Conservation (phyloP, 331 rosid species). For the Pyracantha coccinea region DNA sequence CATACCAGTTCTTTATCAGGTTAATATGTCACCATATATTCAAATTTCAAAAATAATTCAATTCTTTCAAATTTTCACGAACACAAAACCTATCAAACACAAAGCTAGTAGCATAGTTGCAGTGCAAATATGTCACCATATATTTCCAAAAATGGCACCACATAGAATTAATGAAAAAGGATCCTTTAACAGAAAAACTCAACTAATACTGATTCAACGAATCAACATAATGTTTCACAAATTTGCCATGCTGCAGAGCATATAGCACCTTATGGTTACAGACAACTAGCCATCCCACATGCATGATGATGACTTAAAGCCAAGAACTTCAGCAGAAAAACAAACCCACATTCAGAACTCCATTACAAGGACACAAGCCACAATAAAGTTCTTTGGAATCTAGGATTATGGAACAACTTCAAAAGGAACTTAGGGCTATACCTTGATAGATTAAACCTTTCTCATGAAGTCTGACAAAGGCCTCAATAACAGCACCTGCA, state of each 20-base stretch:
- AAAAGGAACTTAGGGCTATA: conserved; percentile 19
- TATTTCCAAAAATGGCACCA: not conserved
- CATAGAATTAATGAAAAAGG: not conserved
- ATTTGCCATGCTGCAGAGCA: not conserved
- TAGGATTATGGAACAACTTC: not conserved
- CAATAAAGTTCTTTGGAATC: not conserved
- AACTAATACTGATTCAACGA: not conserved
- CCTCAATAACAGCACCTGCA: conserved; percentile 93
- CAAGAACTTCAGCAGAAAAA: not conserved
- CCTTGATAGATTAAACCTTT: conserved; percentile 97
- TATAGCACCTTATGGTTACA: not conserved
- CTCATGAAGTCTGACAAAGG: conserved; percentile 92
- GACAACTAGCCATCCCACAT: not conserved
- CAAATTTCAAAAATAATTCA: not conserved
- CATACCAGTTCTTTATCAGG: not conserved
- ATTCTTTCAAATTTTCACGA: not conserved
- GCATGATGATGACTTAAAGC: not conserved
- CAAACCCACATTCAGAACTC: not conserved
- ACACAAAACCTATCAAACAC: not conserved
- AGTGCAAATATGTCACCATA: not conserved
- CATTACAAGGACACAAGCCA: not conserved
- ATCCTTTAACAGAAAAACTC: not conserved
- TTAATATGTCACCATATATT: not conserved
- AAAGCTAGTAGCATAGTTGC: not conserved
- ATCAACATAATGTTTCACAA: not conserved